Conservation (phyloP, 345 rosid species). For the Citropsis articulata region DNA sequence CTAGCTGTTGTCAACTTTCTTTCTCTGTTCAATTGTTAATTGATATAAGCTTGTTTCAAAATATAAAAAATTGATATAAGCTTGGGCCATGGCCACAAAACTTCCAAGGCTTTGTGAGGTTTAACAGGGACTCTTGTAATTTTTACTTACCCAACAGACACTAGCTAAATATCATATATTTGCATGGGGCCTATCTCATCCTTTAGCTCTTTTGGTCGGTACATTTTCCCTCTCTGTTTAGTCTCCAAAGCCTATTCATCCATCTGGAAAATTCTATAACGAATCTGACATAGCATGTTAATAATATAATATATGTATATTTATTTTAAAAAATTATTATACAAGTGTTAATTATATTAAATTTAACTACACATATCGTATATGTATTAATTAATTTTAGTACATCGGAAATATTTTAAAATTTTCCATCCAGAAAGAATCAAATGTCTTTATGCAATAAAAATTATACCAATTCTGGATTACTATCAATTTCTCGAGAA, state of each 20-base stretch:
- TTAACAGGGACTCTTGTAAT: slow-evolving; percentile 15
- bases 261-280: background rate
- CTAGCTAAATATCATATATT: slow-evolving; percentile 23
- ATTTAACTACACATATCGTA: too few relatives aligned
- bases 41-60: background rate
- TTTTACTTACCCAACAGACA: slow-evolving; percentile 15
- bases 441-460: background rate
- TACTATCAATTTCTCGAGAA: background rate
- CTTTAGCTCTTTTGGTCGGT: background rate
- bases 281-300: too few relatives aligned
- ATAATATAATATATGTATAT: too few relatives aligned
- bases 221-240: background rate
- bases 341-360: too few relatives aligned
- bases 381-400: too few relatives aligned
- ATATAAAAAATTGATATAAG: too few relatives aligned
- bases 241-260: background rate
- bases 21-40: background rate
- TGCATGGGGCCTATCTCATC: slow-evolving; percentile 13
- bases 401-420: too few relatives aligned
- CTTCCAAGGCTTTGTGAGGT: slow-evolving; percentile 18
- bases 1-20: background rate
- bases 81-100: slow-evolving; percentile 20
- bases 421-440: background rate
- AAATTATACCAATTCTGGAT: background rate
- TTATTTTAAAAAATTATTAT: too few relatives aligned